Evolutionary conservation across 2,329 filamentous ascomycete genomes (phyloP).

Genomic region (Pseudogymnoascus sp.): DNA sequence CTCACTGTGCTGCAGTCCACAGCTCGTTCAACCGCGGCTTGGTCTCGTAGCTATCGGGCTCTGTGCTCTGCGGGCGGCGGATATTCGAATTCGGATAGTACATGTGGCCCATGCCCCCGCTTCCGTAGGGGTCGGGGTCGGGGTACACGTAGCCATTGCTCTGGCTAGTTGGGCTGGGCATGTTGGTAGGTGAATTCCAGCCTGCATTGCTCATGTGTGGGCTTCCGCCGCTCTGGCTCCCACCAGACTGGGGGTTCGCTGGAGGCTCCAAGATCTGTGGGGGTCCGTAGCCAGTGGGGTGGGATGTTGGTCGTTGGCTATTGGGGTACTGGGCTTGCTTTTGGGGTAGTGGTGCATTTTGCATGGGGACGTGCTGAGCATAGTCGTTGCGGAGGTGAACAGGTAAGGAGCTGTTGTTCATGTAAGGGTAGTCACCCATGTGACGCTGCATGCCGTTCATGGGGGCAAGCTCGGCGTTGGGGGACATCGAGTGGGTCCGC

Average conservation of each 20-base stretch:
- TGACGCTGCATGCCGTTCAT: slow-evolving; percentile 58
- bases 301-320: slow-evolving; percentile 63
- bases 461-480: slow-evolving; percentile 65
- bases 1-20: slow-evolving; percentile 44
- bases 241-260: slow-evolving; percentile 58
- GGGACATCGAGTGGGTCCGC: slow-evolving; percentile 71
- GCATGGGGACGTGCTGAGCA: slow-evolving; percentile 37
- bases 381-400: slow-evolving; percentile 69
- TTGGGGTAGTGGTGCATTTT: slow-evolving; percentile 57
- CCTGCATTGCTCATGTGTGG: slow-evolving; percentile 68
- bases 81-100: slow-evolving; percentile 66
- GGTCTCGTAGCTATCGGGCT: slow-evolving; percentile 57
- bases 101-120: slow-evolving; percentile 54
- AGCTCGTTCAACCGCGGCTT: slow-evolving; percentile 51
- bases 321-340: neutral
- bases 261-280: slow-evolving; percentile 72
- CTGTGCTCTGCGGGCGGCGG: slow-evolving; percentile 67
- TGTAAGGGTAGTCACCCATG: slow-evolving; percentile 58
- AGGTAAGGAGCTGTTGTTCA: slow-evolving; percentile 72
- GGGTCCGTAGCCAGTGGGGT: slow-evolving; percentile 75
- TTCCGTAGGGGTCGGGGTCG: slow-evolving; percentile 69
- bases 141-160: slow-evolving; percentile 68
- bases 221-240: slow-evolving; percentile 65
- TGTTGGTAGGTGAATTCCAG: slow-evolving; percentile 67
- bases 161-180: slow-evolving; percentile 54